These are phyloP conservation scores for Phlebiopsis gigantea DNA, from an alignment of 768 basidiomycete genomes.

Conservation along the genomic window DNA sequence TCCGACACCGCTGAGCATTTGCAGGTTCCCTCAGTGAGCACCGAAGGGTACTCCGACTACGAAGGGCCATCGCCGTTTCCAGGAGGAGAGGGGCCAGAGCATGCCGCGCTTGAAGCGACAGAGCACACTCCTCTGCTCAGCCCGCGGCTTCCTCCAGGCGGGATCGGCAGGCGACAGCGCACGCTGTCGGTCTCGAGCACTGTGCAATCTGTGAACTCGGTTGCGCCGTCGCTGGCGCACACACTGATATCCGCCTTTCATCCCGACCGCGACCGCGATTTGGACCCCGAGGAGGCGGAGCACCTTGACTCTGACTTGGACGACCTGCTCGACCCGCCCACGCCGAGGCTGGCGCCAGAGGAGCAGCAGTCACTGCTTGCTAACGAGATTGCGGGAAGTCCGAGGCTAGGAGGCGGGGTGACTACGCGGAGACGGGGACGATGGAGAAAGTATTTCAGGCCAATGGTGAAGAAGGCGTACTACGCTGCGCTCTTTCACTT, in stretches of 20 bases:
- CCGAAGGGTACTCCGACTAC: conserved; percentile 31
- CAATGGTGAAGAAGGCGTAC: conserved; percentile 51
- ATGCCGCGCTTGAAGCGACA: conserved; percentile 18
- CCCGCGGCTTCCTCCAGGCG: conserved; percentile 17
- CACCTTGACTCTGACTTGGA: conserved; percentile 19
- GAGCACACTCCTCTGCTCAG: conserved; percentile 48
- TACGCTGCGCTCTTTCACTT: conserved; percentile 66
- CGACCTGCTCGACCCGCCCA: conserved; percentile 9
- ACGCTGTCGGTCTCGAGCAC: conserved; percentile 57
- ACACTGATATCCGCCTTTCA: conserved; percentile 68
- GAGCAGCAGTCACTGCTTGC: conserved; percentile 6
- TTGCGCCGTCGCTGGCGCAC: conserved; percentile 60
- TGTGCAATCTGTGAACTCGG: conserved; percentile 38
- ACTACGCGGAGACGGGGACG: conserved; percentile 17
- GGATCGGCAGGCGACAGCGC: conserved; percentile 34
- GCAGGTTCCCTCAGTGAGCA: conserved; percentile 25
- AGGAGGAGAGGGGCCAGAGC: background rate
- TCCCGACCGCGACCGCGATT: conserved; percentile 40
- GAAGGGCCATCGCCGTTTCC: conserved; percentile 23
- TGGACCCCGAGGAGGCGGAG: conserved; percentile 31
- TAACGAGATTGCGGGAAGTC: conserved; percentile 8
- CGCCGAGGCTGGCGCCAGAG: background rate
- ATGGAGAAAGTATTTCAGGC: conserved; percentile 62
- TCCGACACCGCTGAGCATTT: conserved; percentile 22
- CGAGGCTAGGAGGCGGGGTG: conserved; percentile 3